These are phyloP conservation scores for Aspergillus sparsus DNA, from an alignment of 495 filamentous ascomycete species.

Conservation along the genomic window DNA sequence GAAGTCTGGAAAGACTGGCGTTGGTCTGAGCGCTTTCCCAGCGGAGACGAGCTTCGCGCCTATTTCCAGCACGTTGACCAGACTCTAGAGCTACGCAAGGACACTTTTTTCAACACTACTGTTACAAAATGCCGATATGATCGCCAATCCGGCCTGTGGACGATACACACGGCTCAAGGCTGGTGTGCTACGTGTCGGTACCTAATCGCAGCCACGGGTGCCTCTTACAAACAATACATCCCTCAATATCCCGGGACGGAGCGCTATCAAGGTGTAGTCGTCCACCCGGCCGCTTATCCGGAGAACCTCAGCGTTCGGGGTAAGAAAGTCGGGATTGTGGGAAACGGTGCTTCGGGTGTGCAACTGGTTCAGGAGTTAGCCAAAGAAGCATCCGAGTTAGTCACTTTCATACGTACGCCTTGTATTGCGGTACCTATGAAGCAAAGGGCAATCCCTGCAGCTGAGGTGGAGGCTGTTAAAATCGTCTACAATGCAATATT, in stretches of 20 bases:
- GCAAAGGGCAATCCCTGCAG: slow-evolving; percentile 39
- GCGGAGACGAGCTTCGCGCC: slow-evolving; percentile 46
- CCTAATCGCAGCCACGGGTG: slow-evolving; percentile 26
- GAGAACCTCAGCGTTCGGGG: slow-evolving; percentile 22
- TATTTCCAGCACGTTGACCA: slow-evolving; percentile 61
- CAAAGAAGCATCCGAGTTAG: slow-evolving; percentile 36
- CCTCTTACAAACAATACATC: slow-evolving; percentile 26
- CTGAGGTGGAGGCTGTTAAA: slow-evolving; percentile 47
- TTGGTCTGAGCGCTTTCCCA: slow-evolving; percentile 55
- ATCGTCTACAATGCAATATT: slow-evolving; percentile 44
- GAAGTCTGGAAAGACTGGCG: slow-evolving; percentile 56
- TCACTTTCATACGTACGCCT: slow-evolving; percentile 52
- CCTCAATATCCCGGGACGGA: slow-evolving; percentile 26
- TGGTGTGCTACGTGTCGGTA: slow-evolving; percentile 30
- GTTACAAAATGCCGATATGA: slow-evolving; percentile 51
- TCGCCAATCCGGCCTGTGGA: slow-evolving; percentile 31
- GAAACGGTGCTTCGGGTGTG: slow-evolving; percentile 28
- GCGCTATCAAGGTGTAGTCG: slow-evolving; percentile 15
- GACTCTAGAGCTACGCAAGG: slow-evolving; percentile 51
- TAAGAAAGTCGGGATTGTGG: slow-evolving; percentile 31
- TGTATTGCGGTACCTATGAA: slow-evolving; percentile 47
- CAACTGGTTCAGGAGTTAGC: slow-evolving; percentile 35
- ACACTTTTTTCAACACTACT: slow-evolving; percentile 52
- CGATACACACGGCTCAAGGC: slow-evolving; percentile 21
- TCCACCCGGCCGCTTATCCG: slow-evolving; percentile 27